These are phyloP conservation scores for Leccinum ochraceum DNA, from an alignment of 768 basidiomycete species.

Conservation along the genomic window DNA sequence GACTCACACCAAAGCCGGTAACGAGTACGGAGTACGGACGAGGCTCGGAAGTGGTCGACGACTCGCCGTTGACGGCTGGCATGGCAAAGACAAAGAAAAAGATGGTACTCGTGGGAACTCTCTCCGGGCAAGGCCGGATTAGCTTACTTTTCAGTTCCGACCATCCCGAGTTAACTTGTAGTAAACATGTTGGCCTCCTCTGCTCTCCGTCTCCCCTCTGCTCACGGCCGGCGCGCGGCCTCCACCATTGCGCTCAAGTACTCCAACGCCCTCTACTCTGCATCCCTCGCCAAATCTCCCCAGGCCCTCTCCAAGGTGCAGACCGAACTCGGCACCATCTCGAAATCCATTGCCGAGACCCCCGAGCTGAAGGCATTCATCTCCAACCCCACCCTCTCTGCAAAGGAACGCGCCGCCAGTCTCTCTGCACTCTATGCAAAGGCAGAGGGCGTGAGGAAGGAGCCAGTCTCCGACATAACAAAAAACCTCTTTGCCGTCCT, in stretches of 20 bases:
- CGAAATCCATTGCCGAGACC: constrained; percentile 64
- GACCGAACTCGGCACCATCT: constrained; percentile 73
- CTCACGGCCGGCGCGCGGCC: constrained; percentile 61
- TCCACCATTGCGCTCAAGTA: constrained; percentile 82
- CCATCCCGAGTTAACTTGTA: constrained; percentile 21
- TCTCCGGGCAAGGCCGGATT: constrained; percentile 14
- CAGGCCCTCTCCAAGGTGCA: constrained; percentile 84
- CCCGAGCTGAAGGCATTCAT: constrained; percentile 73
- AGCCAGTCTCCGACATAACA: constrained; percentile 79
- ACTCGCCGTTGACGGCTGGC: constrained; percentile 31
- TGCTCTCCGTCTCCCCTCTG: constrained; percentile 50
- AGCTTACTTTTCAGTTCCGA: constrained; percentile 4
- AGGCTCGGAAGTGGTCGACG: constrained; percentile 25
- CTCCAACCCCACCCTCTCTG: constrained; percentile 88
- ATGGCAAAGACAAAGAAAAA: constrained; percentile 19
- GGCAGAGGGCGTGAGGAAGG: constrained; percentile 72
- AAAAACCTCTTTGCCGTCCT: constrained; percentile 90
- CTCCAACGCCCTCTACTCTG: constrained; percentile 78
- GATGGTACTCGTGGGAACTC: constrained; percentile 7
- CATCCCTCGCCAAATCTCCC: constrained; percentile 81
- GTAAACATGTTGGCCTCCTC: constrained; percentile 54
- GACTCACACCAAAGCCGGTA: constrained; percentile 57
- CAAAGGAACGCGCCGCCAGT: constrained; percentile 69
- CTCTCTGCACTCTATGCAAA: constrained; percentile 68
- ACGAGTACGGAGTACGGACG: constrained; percentile 47